These are phyloP conservation scores for Penicillium sp. DNA, from an alignment of 2,329 filamentous ascomycete genomes.

Conservation along the genomic window DNA sequence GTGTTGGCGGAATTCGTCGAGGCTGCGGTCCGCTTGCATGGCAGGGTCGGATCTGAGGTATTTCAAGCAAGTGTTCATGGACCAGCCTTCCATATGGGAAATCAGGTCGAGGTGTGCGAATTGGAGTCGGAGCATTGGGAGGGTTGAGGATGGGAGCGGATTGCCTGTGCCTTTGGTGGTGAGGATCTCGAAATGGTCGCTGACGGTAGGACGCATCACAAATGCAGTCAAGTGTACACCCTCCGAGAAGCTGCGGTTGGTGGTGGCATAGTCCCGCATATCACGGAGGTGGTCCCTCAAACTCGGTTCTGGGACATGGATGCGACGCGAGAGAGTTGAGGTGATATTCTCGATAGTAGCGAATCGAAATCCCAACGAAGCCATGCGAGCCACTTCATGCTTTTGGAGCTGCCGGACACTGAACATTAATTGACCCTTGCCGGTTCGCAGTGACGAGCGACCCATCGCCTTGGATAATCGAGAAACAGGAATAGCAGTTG, in stretches of 20 bases:
- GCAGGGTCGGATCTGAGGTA: constrained; percentile 32
- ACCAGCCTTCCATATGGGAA: constrained; percentile 43
- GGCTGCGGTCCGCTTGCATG: constrained; percentile 22
- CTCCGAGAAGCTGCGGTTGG: constrained; percentile 30
- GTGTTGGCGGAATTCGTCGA: constrained; percentile 45
- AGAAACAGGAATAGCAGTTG: constrained; percentile 55
- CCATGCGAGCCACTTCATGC: constrained; percentile 63
- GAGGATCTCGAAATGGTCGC: constrained; percentile 63
- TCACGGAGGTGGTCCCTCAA: constrained; percentile 61
- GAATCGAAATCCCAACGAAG: constrained; percentile 76
- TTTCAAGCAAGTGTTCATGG: constrained; percentile 36
- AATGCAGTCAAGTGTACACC: constrained; percentile 47
- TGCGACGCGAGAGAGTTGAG: constrained; percentile 65
- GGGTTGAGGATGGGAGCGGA: constrained; percentile 59
- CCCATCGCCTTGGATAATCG: constrained; percentile 29
- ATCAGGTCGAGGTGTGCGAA: constrained; percentile 57
- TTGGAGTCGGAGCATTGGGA: constrained; percentile 56
- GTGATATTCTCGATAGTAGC: constrained; percentile 67
- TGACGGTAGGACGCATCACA: constrained; percentile 48
- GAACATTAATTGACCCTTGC: constrained; percentile 77
- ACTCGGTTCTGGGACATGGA: constrained; percentile 69
- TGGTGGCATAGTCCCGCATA: constrained; percentile 59
- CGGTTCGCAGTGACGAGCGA: constrained; percentile 37
- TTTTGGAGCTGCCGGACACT: constrained; percentile 65
- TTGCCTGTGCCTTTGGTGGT: constrained; percentile 58